A percentile compares a stretch with the other conserved stretches of the same genome.
Conservation (phyloP, 129 eudicot genomes). For the Escallonia rubra region DNA sequence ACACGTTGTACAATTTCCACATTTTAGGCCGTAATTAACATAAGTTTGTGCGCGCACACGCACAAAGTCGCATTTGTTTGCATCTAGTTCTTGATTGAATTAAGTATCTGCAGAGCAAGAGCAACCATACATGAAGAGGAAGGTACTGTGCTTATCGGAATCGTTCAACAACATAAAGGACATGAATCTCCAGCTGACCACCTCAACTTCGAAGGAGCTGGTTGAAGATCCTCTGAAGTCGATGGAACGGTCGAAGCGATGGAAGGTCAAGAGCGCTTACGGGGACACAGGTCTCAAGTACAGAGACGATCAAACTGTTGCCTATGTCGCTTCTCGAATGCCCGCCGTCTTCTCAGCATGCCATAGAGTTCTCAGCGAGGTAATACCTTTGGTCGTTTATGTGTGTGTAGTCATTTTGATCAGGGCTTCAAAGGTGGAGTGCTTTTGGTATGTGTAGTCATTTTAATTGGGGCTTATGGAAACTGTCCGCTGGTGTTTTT, state of each 20-base stretch:
- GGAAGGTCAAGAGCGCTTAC: slow-evolving; percentile 71
- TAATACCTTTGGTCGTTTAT: not conserved
- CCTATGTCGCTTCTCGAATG: slow-evolving; percentile 94
- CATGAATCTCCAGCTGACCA: slow-evolving; percentile 53
- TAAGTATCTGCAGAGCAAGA: slow-evolving; percentile 49
- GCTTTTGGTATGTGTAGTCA: too few relatives aligned
- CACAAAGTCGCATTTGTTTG: not conserved
- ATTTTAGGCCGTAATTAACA: too few relatives aligned
- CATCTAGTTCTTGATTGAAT: not conserved
- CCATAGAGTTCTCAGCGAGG: slow-evolving; percentile 81
- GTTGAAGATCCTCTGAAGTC: slow-evolving; percentile 70
- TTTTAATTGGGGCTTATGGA: too few relatives aligned
- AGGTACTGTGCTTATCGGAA: slow-evolving; percentile 69
- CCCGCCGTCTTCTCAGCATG: slow-evolving; percentile 92
- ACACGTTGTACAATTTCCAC: too few relatives aligned
- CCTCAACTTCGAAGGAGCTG: slow-evolving; percentile 65
- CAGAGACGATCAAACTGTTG: slow-evolving; percentile 71
- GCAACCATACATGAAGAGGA: slow-evolving; percentile 69
- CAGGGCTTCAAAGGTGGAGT: not conserved
- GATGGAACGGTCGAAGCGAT: slow-evolving; percentile 59
- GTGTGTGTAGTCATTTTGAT: not conserved
- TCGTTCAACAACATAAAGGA: slow-evolving; percentile 67
- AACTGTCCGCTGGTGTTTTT: too few relatives aligned
- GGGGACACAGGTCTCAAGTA: slow-evolving; percentile 79
- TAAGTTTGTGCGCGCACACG: not conserved